Evolutionary conservation across 805 yeast genomes (phyloP).

Genomic region (Pichia pseudocactophila): DNA sequence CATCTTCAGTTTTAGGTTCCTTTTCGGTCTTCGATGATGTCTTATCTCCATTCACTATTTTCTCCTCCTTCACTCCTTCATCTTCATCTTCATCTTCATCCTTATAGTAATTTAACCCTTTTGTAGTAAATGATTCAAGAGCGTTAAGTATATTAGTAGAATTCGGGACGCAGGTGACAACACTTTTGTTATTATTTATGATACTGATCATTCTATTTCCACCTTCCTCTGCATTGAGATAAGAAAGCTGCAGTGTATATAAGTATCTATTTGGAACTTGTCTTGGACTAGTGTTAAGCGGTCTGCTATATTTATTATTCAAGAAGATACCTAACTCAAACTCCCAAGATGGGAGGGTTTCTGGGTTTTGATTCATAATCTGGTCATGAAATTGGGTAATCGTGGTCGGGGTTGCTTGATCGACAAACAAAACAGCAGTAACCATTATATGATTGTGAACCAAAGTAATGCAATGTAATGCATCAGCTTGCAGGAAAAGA

Average conservation of each 20-base stretch:
- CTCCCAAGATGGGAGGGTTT: slow-evolving; percentile 54
- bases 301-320: slow-evolving; percentile 47
- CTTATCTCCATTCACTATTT: background rate
- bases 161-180: slow-evolving; percentile 25
- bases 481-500: no score
- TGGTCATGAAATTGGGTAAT: slow-evolving; percentile 65
- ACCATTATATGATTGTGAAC: slow-evolving; percentile 18
- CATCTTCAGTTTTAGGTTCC: background rate
- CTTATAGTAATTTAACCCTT: slow-evolving; percentile 3
- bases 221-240: slow-evolving; percentile 24
- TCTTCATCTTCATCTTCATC: slow-evolving; percentile 1
- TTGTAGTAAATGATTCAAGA: slow-evolving; percentile 9
- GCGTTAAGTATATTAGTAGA: slow-evolving; percentile 11
- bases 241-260: slow-evolving; percentile 44
- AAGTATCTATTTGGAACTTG: slow-evolving; percentile 37
- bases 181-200: slow-evolving; percentile 35
- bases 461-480: background rate
- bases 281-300: slow-evolving; percentile 28
- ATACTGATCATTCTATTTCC: slow-evolving; percentile 38
- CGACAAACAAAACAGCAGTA: slow-evolving; percentile 32
- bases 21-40: no score
- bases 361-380: slow-evolving; percentile 59
- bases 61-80: background rate
- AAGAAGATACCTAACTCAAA: slow-evolving; percentile 61
- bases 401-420: slow-evolving; percentile 45